Evolutionary conservation across 1,139 yeast genomes (phyloP), one percentile per base, ranked within the genome.

Genomic region (Candida labiduridarum): DNA sequence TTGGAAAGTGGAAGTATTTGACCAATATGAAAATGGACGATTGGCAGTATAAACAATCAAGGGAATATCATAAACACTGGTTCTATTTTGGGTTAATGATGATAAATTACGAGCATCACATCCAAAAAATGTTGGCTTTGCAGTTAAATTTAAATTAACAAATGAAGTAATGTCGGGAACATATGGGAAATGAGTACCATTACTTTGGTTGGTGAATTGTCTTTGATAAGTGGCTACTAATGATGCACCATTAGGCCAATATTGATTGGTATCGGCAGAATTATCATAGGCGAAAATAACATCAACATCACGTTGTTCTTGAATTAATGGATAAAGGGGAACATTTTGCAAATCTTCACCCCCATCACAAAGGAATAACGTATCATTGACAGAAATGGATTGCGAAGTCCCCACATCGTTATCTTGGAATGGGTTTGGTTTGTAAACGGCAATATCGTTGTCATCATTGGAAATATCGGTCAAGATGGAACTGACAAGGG

Each of bases 111-210:
- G 63, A 12, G 89, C 81, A 63, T 88, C 82, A 70, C 97, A 91
- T 43, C 97, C 97, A 62, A 90, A 90, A 72, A 91, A 90, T 0
- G 89, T 78, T 50, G 97, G 96, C 59, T 68, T 80, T 6, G 83
- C 72, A 10, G 87, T 82, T 53, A 87, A 71, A 55, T 87, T 87
- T 52, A 72, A 62, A 55, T 78, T 77, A 45, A 85, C 61, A 65
- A 90, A 89, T 0, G 95, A 80, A 45, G 77, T 71, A 22, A 65
- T 68, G 64, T 83, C 92, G n/a, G 97, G 97, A 49, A 91, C 96
- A 59, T 87, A 84, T 31, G 97, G 97, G 80, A 89, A 89, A 2
- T 84, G 70, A 30, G 87, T 81, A 41, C 82, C 82, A 56, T 83
- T 80, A 19, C 87, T 90, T 63, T 83, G 86, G 3, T 63, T 33